Conservation (phyloP, 2,329 filamentous ascomycete genomes). For the Beauveria australis region DNA sequence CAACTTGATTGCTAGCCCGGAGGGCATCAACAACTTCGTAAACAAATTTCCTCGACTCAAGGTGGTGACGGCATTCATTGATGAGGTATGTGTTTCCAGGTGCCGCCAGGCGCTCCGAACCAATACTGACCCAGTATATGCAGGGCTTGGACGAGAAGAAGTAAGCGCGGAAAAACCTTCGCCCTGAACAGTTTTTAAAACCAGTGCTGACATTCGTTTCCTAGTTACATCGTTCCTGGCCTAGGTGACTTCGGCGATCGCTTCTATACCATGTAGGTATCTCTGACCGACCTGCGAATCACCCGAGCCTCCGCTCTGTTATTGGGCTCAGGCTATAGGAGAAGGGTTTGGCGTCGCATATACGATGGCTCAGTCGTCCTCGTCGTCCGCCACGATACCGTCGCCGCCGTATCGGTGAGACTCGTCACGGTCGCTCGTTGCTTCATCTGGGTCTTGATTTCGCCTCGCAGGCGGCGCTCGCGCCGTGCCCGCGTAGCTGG, state of each 20-base stretch:
- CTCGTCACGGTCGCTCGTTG: constrained; percentile 38
- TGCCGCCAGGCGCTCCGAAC: neutral
- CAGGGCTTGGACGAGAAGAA: constrained; percentile 93
- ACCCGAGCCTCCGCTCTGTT: neutral
- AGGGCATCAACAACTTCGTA: constrained; percentile 84
- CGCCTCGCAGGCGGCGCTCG: constrained; percentile 16
- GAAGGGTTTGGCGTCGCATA: neutral
- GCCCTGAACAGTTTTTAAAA: neutral
- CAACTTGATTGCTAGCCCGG: constrained; percentile 94
- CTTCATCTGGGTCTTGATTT: constrained; percentile 17
- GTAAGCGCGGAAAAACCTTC: constrained; percentile 43
- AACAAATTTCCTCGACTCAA: constrained; percentile 80
- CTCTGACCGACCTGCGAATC: neutral
- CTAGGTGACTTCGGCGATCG: constrained; percentile 93
- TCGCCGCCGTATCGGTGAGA: constrained; percentile 44
- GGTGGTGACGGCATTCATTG: constrained; percentile 92
- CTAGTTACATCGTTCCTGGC: constrained; percentile 88
- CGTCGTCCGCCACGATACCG: constrained; percentile 45
- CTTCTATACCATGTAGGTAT: constrained; percentile 75
- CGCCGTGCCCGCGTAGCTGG: constrained; percentile 21
- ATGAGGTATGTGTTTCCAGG: constrained; percentile 46
- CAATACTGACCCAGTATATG: constrained; percentile 17
- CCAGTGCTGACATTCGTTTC: constrained; percentile 6
- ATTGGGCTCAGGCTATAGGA: neutral
- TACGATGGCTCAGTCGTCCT: constrained; percentile 40